Evolutionary conservation across 192 early-diverging fungal genomes (phyloP).

Genomic region (Mortierella antarctica): DNA sequence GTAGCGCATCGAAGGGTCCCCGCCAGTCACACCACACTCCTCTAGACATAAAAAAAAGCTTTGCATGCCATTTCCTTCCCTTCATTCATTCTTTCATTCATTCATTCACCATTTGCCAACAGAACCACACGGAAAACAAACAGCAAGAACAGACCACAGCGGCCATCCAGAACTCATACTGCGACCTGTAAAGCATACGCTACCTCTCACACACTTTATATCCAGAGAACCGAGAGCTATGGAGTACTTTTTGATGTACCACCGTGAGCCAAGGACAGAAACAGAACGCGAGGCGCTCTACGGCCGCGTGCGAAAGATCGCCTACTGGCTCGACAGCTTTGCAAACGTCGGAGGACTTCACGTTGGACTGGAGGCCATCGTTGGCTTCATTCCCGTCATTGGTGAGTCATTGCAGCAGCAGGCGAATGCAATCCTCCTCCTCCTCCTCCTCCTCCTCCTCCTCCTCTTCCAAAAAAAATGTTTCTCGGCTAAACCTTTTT

Average conservation of each 20-base stretch:
- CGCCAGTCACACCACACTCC: background rate
- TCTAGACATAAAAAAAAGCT: background rate
- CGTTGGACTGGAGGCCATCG: constrained; percentile 36
- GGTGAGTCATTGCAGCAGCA: constrained; percentile 12
- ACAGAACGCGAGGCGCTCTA: constrained; percentile 42
- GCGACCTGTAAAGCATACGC: background rate
- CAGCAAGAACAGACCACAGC: background rate
- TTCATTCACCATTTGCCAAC: too few species aligned
- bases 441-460: too few species aligned
- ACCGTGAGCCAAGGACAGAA: constrained; percentile 31
- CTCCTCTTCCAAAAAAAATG: too few species aligned
- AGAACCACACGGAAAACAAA: too few species aligned
- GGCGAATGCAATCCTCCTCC: background rate
- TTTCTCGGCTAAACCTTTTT: background rate
- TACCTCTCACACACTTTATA: background rate
- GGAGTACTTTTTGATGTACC: constrained; percentile 28
- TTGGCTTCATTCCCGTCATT: constrained; percentile 43
- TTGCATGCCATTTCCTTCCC: background rate
- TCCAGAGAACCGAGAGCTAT: constrained; percentile 5
- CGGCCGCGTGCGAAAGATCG: constrained; percentile 34
- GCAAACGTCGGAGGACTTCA: constrained; percentile 19
- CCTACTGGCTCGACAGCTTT: constrained; percentile 45
- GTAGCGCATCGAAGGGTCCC: background rate
- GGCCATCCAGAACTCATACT: background rate
- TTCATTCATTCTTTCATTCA: too few species aligned